phyloP scores from a whole-genome alignment of 225 moss, liverwort and hornwort species.

The Sphagnum contortum region DNA sequence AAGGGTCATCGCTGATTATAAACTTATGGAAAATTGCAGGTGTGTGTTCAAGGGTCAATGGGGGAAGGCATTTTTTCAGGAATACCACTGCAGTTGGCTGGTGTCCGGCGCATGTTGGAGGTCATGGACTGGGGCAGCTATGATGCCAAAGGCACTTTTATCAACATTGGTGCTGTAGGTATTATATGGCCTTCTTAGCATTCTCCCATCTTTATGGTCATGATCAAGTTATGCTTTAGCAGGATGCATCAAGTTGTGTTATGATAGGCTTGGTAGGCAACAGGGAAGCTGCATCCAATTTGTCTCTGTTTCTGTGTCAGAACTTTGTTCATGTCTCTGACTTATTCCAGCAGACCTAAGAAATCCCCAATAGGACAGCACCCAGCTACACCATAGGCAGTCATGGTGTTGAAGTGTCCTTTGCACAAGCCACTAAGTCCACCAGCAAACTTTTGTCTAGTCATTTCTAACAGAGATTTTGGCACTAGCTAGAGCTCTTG shows the following conservation, averaged over 20 bases:
- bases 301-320: conserved; percentile 3
- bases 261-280: too few relatives aligned
- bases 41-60: conserved; percentile 97
- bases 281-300: neutral
- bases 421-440: too few relatives aligned
- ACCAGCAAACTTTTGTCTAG: too few relatives aligned
- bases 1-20: too few relatives aligned
- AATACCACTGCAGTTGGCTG: conserved; percentile 82
- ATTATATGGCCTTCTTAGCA: conserved; percentile 17
- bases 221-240: too few relatives aligned
- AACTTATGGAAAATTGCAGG: conserved; percentile 18
- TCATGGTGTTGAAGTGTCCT: too few relatives aligned
- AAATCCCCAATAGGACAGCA: too few relatives aligned
- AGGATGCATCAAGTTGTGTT: too few relatives aligned
- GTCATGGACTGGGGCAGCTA: conserved; percentile 95
- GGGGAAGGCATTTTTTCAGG: conserved; percentile 92
- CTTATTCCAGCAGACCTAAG: neutral
- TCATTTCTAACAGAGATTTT: too few relatives aligned
- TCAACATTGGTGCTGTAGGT: conserved; percentile 90
- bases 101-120: conserved; percentile 73
- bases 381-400: too few relatives aligned
- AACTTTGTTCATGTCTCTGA: neutral
- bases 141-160: conserved; percentile 72
- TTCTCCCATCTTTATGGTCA: neutral
- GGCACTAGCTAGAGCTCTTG: too few relatives aligned